Evolutionary conservation across 345 rosid species (phyloP), one percentile per base, ranked within the genome.

Genomic region (Carallia pectinifolia): DNA sequence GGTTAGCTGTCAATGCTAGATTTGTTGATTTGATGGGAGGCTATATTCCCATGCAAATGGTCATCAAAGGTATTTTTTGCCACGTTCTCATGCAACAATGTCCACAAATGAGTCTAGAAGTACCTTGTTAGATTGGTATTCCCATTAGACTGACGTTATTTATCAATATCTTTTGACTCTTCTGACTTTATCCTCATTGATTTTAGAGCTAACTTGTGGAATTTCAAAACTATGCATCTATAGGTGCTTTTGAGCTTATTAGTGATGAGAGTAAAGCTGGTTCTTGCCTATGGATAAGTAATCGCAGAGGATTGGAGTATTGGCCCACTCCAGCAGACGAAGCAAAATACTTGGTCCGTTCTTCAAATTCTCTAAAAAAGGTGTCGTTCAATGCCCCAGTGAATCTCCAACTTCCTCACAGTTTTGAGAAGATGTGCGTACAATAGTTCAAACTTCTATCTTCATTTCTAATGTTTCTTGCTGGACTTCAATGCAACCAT

Each of bases 231-330:
- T 6, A 64, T 36, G 18, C 4, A 54, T 72, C 33, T 23, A 8
- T 71, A 91, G 99, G 97, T 74, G 92, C 90, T 73, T 91, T 91
- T 79, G 93, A 91, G 84, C 97, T 95, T 70, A 95, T 95, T 62
- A 82, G 71, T 5, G 77, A 95, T 74, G 92, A 91, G 79, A 88
- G 74, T 36, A 91, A 87, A 83, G 97, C 89, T 59, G 97, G 97
- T 61, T 82, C 96, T 54, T 91, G 97, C 82, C 81, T 95, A 36
- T 91, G 97, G 97, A 85, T 95, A 71, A 87, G 97, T 53, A 88
- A 84, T 61, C 96, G 99, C 53, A 89, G 82, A 58, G 99, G 97
- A 65, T 66, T 87, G 81, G 93, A 95, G 80, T 95, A 91, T 82
- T 95, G 97, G 99, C 97, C 99, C 60, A 76, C 83, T 76, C 85